phyloP scores from a whole-genome alignment of 768 basidiomycete genomes.

The Thelephora aurantiotincta region DNA sequence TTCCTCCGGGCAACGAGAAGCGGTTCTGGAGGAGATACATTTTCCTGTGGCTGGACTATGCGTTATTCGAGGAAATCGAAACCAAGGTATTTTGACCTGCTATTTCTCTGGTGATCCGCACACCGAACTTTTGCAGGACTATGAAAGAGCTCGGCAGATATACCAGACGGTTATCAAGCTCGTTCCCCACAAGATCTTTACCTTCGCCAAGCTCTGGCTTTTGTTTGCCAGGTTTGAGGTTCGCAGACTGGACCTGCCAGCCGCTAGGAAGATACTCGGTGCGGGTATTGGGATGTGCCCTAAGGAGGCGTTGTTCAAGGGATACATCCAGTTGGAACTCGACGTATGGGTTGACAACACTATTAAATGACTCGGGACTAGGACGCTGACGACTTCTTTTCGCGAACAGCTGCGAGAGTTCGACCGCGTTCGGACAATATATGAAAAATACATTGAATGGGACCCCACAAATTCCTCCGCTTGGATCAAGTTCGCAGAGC shows the following conservation, averaged over 20 bases:
- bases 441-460: constrained; percentile 92
- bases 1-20: constrained; percentile 90
- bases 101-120: not conserved
- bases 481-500: constrained; percentile 93
- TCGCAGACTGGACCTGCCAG: constrained; percentile 62
- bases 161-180: constrained; percentile 83
- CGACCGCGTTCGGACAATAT: constrained; percentile 80
- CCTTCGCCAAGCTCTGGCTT: constrained; percentile 94
- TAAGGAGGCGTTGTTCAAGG: constrained; percentile 90
- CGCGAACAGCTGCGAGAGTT: constrained; percentile 76
- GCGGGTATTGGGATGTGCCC: constrained; percentile 91
- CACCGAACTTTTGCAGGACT: constrained; percentile 41
- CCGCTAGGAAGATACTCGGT: constrained; percentile 84
- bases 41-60: constrained; percentile 91
- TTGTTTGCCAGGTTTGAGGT: constrained; percentile 89
- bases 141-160: constrained; percentile 73
- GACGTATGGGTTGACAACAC: constrained; percentile 36
- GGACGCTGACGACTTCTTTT: constrained; percentile 3
- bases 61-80: constrained; percentile 93
- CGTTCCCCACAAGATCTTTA: constrained; percentile 93
- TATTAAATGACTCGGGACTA: not conserved
- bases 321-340: constrained; percentile 88
- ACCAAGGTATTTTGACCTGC: constrained; percentile 43
- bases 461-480: constrained; percentile 85
- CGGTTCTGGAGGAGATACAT: constrained; percentile 84